Evolutionary conservation across 495 filamentous ascomycete species (phyloP).

Genomic region (Penicillium canescens): DNA sequence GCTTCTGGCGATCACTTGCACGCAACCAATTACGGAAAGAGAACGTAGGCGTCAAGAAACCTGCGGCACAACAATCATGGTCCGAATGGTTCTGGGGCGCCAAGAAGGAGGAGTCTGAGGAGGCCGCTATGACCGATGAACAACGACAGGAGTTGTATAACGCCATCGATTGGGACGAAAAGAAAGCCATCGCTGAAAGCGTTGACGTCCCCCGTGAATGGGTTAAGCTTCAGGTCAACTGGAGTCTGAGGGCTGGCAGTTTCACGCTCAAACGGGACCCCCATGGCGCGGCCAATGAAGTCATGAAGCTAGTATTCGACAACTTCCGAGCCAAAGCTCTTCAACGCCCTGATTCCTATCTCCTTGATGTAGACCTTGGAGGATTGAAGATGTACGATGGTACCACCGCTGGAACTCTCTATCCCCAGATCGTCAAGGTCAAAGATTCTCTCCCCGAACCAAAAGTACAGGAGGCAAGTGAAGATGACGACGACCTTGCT

Average conservation of each 20-base stretch:
- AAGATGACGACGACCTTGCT: conserved; percentile 64
- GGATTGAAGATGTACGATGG: conserved; percentile 94
- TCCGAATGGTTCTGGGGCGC: conserved; percentile 83
- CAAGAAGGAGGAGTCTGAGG: conserved; percentile 69
- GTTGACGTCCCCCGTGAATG: conserved; percentile 89
- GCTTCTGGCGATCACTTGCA: conserved; percentile 94
- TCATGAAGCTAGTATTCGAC: conserved; percentile 90
- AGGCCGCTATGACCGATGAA: conserved; percentile 85
- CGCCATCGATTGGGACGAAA: conserved; percentile 98
- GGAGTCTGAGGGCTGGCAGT: conserved; percentile 85
- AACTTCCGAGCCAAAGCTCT: conserved; percentile 85
- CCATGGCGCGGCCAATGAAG: conserved; percentile 73
- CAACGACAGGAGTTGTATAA: conserved; percentile 96
- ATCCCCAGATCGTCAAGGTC: conserved; percentile 89
- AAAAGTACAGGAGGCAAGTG: conserved; percentile 42
- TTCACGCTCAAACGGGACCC: conserved; percentile 90
- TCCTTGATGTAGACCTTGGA: conserved; percentile 84
- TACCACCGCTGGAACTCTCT: conserved; percentile 85
- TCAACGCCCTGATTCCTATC: conserved; percentile 85
- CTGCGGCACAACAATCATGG: conserved; percentile 71
- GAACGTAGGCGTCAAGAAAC: conserved; percentile 77
- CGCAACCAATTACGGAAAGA: conserved; percentile 94
- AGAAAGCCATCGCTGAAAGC: conserved; percentile 80
- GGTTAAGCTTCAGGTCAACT: conserved; percentile 87
- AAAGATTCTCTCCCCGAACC: conserved; percentile 72